Conservation (phyloP, 129 eudicot species). For the Tagetes patula region DNA sequence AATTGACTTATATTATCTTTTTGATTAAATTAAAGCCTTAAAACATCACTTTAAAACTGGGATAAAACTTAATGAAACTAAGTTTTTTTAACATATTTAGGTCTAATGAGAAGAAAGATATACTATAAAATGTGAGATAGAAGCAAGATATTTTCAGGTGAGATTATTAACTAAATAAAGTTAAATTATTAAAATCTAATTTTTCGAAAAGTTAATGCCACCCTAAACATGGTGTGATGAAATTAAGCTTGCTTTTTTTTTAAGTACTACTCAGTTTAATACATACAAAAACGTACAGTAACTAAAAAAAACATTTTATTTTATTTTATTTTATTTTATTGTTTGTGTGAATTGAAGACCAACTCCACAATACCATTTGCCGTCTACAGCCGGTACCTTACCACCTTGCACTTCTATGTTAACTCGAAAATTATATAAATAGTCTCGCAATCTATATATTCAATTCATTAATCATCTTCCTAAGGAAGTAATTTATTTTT, state of each 20-base stretch:
- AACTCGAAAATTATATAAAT: slow-evolving; percentile 17
- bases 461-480: not conserved
- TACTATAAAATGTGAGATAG: too few species aligned
- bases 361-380: slow-evolving; percentile 29
- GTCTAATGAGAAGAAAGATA: too few species aligned
- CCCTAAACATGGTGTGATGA: not conserved
- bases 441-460: not conserved
- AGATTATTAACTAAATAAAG: too few species aligned
- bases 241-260: not conserved
- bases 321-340: not conserved
- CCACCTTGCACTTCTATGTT: slow-evolving; percentile 11
- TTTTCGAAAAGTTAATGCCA: not conserved
- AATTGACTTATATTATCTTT: too few species aligned
- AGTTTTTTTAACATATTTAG: too few species aligned
- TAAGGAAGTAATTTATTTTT: not conserved
- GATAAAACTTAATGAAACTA: too few species aligned
- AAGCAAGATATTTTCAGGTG: too few species aligned
- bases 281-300: not conserved
- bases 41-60: too few species aligned
- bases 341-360: slow-evolving; percentile 16
- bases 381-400: slow-evolving; percentile 34
- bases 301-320: not conserved
- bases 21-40: too few species aligned
- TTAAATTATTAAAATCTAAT: too few species aligned
- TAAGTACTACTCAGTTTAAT: not conserved